These are phyloP conservation scores for Linaria vulgaris DNA, from an alignment of 257 asterid species.

Conservation along the genomic window DNA sequence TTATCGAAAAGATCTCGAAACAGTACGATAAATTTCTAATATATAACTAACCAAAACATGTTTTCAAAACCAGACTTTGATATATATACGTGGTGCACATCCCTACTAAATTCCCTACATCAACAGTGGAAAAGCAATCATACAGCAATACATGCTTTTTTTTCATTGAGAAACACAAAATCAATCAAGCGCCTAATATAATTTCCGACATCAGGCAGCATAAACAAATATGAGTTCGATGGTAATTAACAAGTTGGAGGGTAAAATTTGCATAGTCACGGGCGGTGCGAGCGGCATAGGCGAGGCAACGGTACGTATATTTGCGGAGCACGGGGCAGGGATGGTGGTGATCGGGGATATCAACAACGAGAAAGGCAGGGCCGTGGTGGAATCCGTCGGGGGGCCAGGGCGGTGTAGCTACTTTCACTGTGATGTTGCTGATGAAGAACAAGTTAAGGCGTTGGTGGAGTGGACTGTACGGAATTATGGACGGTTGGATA, in stretches of 20 bases:
- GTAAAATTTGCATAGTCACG: conserved; percentile 49
- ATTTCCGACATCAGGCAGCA: too few relatives aligned
- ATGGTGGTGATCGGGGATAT: conserved; percentile 53
- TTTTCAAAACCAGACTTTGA: too few relatives aligned
- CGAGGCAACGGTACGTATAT: conserved; percentile 38
- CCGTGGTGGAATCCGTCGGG: conserved; percentile 47
- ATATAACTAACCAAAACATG: too few relatives aligned
- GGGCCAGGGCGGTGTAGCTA: conserved; percentile 36
- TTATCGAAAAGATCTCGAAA: too few relatives aligned
- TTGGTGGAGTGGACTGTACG: conserved; percentile 37
- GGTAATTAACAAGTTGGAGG: conserved; percentile 34
- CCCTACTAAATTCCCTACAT: too few relatives aligned
- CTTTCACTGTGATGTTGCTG: conserved; percentile 42
- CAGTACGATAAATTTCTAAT: too few relatives aligned
- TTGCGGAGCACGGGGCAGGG: conserved; percentile 43
- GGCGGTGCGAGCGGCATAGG: conserved; percentile 54
- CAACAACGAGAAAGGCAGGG: conserved; percentile 38
- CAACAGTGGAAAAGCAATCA: too few relatives aligned
- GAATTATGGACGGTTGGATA: conserved; percentile 38
- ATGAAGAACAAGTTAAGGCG: conserved; percentile 46
- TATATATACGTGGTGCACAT: too few relatives aligned
- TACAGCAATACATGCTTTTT: too few relatives aligned
- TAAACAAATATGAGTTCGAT: too few relatives aligned
- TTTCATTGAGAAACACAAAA: too few relatives aligned
- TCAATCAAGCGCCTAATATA: too few relatives aligned